Evolutionary conservation across 192 early-diverging fungal genomes (phyloP), one percentile per base, ranked within the genome.

Genomic region (Powellomyces hirtus): DNA sequence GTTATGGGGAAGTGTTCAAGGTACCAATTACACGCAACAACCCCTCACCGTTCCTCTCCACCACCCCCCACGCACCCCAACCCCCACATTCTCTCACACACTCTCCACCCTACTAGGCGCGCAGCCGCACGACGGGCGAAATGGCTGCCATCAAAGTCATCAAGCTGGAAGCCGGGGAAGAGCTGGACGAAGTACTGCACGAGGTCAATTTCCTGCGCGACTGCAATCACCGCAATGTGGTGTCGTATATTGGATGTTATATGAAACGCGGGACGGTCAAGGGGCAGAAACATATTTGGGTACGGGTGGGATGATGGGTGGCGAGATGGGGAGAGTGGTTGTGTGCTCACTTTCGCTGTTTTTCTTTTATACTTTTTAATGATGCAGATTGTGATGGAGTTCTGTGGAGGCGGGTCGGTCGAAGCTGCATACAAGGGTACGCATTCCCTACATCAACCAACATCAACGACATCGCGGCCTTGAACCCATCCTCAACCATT

Each of bases 181-280:
- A 87, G 45, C 64, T 87, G 8, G 76, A 83, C 56, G 81, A 85
- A 44, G 84, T 87, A 20, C 75, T 87, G 42, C 67, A 81, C 52
- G 86, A 87, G 50, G 81, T 87, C 66, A 83, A 87, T 58, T 85
- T 87, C 61, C 78, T 87, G 45, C 67, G 79, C 18, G 80, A 78
- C 34, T 83, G 83, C 61, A 53, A 55, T 4, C 82, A 87, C 56
- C 50, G 40, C 18, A 86, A 84, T 52, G 75, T 87, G 20, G 84
- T 87, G 1, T 59, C 73, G 4, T 87, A 84, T 62, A 74, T 79
- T 31, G 84, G 80, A 8, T 84, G 82, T 67, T 87, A 72, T 61
- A 72, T 86, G 59, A 86, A 87, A 56, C 50, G 59, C 8, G 84
- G 84, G 24, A 40, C 53, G 11, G 64, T 83, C 11, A 76, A 70